Conservation (phyloP, 805 yeast genomes). For the Candida nitratophila region DNA sequence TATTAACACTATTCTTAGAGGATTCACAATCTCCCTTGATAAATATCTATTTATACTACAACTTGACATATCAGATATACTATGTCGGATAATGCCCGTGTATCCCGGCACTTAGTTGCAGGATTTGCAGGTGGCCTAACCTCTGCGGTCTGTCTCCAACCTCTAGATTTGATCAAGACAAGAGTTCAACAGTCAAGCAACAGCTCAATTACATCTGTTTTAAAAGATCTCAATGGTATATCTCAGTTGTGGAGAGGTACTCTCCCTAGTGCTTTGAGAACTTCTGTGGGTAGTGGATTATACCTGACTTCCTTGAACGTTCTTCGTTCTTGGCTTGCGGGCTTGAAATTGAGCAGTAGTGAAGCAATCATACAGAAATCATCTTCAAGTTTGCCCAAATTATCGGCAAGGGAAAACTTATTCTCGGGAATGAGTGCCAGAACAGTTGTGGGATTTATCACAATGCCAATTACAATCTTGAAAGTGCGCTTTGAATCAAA, state of each 20-base stretch:
- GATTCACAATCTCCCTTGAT: no score
- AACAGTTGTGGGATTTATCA: slow-evolving; percentile 72
- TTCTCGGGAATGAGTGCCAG: slow-evolving; percentile 73
- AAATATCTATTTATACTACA: no score
- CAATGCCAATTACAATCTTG: slow-evolving; percentile 92
- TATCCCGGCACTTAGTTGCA: slow-evolving; percentile 54
- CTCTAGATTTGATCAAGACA: slow-evolving; percentile 83
- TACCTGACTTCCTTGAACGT: slow-evolving; percentile 69
- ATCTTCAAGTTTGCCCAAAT: slow-evolving; percentile 56
- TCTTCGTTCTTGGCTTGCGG: slow-evolving; percentile 46
- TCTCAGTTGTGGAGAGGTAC: slow-evolving; percentile 88
- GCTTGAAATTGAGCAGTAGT: slow-evolving; percentile 7
- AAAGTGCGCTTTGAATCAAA: slow-evolving; percentile 88
- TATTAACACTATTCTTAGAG: no score
- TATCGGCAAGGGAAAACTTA: slow-evolving; percentile 63
- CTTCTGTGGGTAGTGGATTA: slow-evolving; percentile 85
- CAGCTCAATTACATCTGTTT: slow-evolving; percentile 23
- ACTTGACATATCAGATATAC: no score
- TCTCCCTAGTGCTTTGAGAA: slow-evolving; percentile 80
- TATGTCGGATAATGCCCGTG: slow-evolving; percentile 7
- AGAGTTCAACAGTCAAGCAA: slow-evolving; percentile 60
- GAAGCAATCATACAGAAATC: slow-evolving; percentile 3
- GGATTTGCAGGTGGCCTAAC: slow-evolving; percentile 84
- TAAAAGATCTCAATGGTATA: slow-evolving; percentile 34
- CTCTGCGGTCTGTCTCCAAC: slow-evolving; percentile 76